Evolutionary conservation across 208 protist genomes (phyloP).

Genomic region (Leishmania amazonensis): DNA sequence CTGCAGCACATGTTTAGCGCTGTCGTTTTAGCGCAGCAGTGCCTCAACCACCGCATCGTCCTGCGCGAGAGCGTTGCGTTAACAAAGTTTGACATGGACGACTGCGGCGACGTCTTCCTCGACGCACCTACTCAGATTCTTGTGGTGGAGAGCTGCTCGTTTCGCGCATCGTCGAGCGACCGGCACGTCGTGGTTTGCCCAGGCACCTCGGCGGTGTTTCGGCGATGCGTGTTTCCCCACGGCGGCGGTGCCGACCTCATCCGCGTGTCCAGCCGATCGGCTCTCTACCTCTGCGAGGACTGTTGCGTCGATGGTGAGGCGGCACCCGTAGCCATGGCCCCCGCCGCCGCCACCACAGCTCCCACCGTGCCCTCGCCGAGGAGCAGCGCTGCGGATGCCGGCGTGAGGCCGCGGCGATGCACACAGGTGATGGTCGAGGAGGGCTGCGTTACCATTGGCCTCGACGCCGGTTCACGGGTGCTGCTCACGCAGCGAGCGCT

Average conservation of each 20-base stretch:
- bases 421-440: conserved; percentile 28
- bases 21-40: not conserved
- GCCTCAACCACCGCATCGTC: conserved; percentile 23
- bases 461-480: conserved; percentile 17
- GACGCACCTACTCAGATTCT: conserved; percentile 43
- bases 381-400: not conserved
- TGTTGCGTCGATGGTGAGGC: conserved; percentile 17
- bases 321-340: not conserved
- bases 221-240: conserved; percentile 40
- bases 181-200: conserved; percentile 49
- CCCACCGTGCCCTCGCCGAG: not conserved
- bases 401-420: conserved; percentile 6
- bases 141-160: conserved; percentile 51
- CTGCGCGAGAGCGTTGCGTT: conserved; percentile 3
- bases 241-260: conserved; percentile 22
- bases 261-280: conserved; percentile 10
- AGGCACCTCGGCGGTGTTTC: conserved; percentile 56
- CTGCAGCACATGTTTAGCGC: conserved; percentile 25
- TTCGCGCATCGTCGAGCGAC: conserved; percentile 22
- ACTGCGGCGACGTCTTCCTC: conserved; percentile 50
- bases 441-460: conserved; percentile 12
- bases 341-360: not conserved
- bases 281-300: conserved; percentile 30
- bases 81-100: conserved; percentile 40
- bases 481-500: conserved; percentile 21